Evolutionary conservation across 306 rosid species (phyloP).

Genomic region (Elaeagnus macrophylla): DNA sequence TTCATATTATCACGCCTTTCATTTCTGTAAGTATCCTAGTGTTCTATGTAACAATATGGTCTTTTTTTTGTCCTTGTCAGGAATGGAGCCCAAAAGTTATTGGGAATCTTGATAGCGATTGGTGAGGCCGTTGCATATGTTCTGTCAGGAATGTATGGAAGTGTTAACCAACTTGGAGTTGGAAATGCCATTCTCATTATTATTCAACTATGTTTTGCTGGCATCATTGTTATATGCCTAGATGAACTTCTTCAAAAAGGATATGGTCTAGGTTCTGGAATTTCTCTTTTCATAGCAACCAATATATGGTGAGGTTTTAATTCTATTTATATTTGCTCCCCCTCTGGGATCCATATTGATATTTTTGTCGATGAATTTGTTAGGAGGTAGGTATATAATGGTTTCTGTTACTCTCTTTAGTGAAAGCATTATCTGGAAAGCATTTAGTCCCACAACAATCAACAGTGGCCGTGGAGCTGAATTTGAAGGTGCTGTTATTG

Average conservation of each 20-base stretch:
- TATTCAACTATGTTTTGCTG: conserved; percentile 77
- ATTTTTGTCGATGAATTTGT: too few relatives aligned
- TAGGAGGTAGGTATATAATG: too few relatives aligned
- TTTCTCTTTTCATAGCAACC: conserved; percentile 89
- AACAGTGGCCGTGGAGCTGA: conserved; percentile 95
- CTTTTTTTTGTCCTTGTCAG: conserved; percentile 22
- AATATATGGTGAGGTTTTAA: conserved; percentile 56
- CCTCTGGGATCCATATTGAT: too few relatives aligned
- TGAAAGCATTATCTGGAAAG: conserved; percentile 91
- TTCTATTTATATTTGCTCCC: too few relatives aligned
- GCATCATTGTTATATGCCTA: conserved; percentile 75
- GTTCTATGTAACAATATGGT: background rate
- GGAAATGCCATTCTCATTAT: conserved; percentile 85
- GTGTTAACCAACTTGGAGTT: conserved; percentile 88
- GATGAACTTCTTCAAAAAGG: conserved; percentile 99
- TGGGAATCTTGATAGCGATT: conserved; percentile 81
- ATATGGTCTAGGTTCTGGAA: conserved; percentile 95
- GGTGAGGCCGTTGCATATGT: conserved; percentile 98
- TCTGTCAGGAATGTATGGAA: conserved; percentile 90
- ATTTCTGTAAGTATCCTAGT: too few relatives aligned
- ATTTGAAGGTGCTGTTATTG: conserved; percentile 92
- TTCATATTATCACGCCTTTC: too few relatives aligned
- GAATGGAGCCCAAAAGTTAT: conserved; percentile 82
- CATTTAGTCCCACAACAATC: conserved; percentile 92
- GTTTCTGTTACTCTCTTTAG: conserved; percentile 25